phyloP scores from a whole-genome alignment of 2,329 filamentous ascomycete species.

The Aspergillus terreus region DNA sequence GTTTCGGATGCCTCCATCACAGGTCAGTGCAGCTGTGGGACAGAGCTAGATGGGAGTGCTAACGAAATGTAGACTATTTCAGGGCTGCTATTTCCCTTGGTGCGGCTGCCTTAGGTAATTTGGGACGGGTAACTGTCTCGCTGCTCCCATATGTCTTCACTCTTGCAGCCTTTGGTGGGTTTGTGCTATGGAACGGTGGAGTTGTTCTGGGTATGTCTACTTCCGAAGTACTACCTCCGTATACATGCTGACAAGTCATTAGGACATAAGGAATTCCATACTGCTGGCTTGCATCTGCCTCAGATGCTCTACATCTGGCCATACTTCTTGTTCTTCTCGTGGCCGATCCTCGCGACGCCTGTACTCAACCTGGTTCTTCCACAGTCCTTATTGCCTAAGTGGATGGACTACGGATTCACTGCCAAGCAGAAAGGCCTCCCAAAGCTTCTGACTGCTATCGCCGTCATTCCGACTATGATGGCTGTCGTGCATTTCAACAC shows the following conservation, averaged over 20 bases:
- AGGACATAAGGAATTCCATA: slow-evolving; percentile 93
- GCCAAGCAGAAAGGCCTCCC: slow-evolving; percentile 36
- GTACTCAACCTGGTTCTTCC: slow-evolving; percentile 41
- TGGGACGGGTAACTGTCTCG: slow-evolving; percentile 37
- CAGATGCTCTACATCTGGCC: slow-evolving; percentile 97
- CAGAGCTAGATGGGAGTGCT: slow-evolving; percentile 9
- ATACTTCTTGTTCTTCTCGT: slow-evolving; percentile 83
- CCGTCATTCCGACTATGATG: slow-evolving; percentile 42
- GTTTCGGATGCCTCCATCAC: slow-evolving; percentile 46
- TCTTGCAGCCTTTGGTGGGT: slow-evolving; percentile 64
- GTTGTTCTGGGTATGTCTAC: slow-evolving; percentile 74
- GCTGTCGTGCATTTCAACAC: slow-evolving; percentile 74
- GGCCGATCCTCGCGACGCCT: slow-evolving; percentile 65
- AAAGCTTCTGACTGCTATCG: slow-evolving; percentile 31
- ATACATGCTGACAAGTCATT: slow-evolving; percentile 1
- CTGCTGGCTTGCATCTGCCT: slow-evolving; percentile 80
- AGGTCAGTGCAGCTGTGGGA: slow-evolving; percentile 36
- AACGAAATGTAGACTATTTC: slow-evolving; percentile 41
- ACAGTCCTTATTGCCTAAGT: slow-evolving; percentile 28
- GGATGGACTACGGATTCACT: slow-evolving; percentile 31
- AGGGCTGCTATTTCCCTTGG: slow-evolving; percentile 60
- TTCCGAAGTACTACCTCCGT: neutral
- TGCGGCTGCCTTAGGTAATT: slow-evolving; percentile 51
- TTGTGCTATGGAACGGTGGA: slow-evolving; percentile 82
- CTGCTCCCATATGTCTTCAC: slow-evolving; percentile 57